Base-by-base conservation (phyloP, 257 asterid species). In the Haberlea rhodopensis region DNA sequence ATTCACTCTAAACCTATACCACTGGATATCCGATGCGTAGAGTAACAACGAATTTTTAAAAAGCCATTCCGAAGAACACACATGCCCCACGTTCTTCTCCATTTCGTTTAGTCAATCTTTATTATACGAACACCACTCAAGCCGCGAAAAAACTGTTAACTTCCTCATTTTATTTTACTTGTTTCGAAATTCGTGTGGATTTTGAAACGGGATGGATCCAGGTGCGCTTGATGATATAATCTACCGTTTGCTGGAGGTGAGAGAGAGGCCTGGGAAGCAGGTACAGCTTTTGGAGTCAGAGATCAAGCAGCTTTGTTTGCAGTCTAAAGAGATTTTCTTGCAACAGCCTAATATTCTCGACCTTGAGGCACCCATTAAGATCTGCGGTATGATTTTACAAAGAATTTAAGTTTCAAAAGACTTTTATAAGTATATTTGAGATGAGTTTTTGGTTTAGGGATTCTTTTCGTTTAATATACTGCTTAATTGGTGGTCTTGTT, bases 341-440 rank as follows among this genome's bases (percentile, higher is more conserved):
- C 75, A 71, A 10, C 95, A 88, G 74, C 95, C 96, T 32, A 91
- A 88, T 84, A 96, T 88, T 55, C 96, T 91, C 57, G 95, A 91
- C 72, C 88, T 90, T 16, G 94, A 85, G 56, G 96, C 97, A n/a
- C 97, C 97, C 43, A 83, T 90, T 77, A 90, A 84, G 95, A 90
- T 90, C 72, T 88, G 94, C 45, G 97, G 97, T 88, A 71, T 16
- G 20, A 8, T 57, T 60, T 61, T 67, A 13, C 56, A 54, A 25
- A 54, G 34, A 31, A 4, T 22, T 66, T 72, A 22, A 16, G 45
- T 13, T 24, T n/a, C n/a, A n/a, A n/a, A n/a, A n/a, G n/a, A 5
- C 32, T 59, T 63, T 60, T 49, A 20, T 5, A 1, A n/a, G 34
- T 23, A 6, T 51, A 5, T 53, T 26, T n/a, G n/a, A n/a, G n/a